Percentiles rank a stretch among this genome's conserved stretches.
Evolutionary conservation across 1,284 basidiomycete genomes (phyloP).

Genomic region (Ustanciosporium gigantosporum): DNA sequence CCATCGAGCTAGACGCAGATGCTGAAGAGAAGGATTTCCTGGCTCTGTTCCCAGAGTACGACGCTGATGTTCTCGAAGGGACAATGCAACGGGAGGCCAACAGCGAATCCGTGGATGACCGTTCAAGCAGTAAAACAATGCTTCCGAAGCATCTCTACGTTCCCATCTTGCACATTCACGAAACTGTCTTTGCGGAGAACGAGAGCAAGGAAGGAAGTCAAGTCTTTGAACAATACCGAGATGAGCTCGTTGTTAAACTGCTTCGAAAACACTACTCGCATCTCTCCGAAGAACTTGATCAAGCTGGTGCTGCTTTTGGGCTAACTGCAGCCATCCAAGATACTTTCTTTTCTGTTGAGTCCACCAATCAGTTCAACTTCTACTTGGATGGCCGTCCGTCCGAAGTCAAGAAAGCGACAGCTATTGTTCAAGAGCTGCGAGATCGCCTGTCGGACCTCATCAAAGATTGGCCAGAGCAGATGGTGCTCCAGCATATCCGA

Average conservation of each 20-base stretch:
- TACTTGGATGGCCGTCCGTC: conserved; percentile 48
- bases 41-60: conserved; percentile 80
- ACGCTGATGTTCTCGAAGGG: conserved; percentile 66
- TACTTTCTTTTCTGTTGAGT: conserved; percentile 6
- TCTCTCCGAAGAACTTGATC: conserved; percentile 38
- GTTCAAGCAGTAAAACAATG: conserved; percentile 7
- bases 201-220: conserved; percentile 1
- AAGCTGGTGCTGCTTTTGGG: conserved; percentile 43
- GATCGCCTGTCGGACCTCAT: conserved; percentile 65
- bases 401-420: conserved; percentile 39
- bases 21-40: conserved; percentile 77
- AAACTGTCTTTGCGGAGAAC: conserved; percentile 26
- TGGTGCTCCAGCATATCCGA: conserved; percentile 84
- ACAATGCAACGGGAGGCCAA: too few species aligned
- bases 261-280: conserved; percentile 26
- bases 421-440: conserved; percentile 41
- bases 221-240: conserved; percentile 15
- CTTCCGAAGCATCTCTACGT: conserved; percentile 16
- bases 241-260: conserved; percentile 19
- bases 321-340: conserved; percentile 27
- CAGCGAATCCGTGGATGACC: neutral
- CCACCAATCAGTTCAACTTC: conserved; percentile 41
- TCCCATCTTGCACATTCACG: conserved; percentile 38
- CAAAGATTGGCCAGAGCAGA: conserved; percentile 92
- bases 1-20: conserved; percentile 71